Percentiles rank a stretch among this genome's conserved stretches.
phyloP scores from a whole-genome alignment of 2,329 filamentous ascomycete genomes.

The Aspergillus ustus region DNA sequence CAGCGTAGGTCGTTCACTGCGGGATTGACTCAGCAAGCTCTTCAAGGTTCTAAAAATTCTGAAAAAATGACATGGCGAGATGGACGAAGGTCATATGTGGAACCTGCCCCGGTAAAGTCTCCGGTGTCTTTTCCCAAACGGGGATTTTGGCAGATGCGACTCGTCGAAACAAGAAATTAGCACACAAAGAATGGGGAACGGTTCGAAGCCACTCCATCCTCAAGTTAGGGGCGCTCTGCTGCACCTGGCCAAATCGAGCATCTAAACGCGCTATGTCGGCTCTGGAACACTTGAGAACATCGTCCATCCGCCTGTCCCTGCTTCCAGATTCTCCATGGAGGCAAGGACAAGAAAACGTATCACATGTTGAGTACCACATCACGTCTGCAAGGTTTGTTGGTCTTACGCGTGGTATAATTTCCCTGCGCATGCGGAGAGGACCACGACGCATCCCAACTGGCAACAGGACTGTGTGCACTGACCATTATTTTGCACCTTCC shows the following conservation, averaged over 20 bases:
- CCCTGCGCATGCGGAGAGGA: not conserved
- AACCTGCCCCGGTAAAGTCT: constrained; percentile 31
- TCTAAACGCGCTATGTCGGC: not conserved
- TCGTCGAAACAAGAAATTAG: constrained; percentile 22
- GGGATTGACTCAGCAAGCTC: not conserved
- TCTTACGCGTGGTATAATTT: not conserved
- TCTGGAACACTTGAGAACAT: not conserved
- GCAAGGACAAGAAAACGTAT: constrained; percentile 3
- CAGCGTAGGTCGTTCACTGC: constrained; percentile 5
- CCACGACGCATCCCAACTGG: not conserved
- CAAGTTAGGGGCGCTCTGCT: constrained; percentile 14
- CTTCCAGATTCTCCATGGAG: not conserved
- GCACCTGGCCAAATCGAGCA: constrained; percentile 27
- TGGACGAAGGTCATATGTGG: constrained; percentile 21
- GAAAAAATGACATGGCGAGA: constrained; percentile 10
- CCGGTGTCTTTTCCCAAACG: constrained; percentile 35
- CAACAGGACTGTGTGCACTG: not conserved
- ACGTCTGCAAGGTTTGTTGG: not conserved
- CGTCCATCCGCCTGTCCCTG: not conserved
- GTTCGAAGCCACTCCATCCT: constrained; percentile 3
- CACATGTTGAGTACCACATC: not conserved
- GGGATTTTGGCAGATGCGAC: constrained; percentile 38
- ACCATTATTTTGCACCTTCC: not conserved
- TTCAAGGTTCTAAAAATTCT: not conserved
- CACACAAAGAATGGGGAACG: constrained; percentile 5